phyloP scores from a whole-genome alignment of 2,329 filamentous ascomycete species.

The Epicoccum nigrum region DNA sequence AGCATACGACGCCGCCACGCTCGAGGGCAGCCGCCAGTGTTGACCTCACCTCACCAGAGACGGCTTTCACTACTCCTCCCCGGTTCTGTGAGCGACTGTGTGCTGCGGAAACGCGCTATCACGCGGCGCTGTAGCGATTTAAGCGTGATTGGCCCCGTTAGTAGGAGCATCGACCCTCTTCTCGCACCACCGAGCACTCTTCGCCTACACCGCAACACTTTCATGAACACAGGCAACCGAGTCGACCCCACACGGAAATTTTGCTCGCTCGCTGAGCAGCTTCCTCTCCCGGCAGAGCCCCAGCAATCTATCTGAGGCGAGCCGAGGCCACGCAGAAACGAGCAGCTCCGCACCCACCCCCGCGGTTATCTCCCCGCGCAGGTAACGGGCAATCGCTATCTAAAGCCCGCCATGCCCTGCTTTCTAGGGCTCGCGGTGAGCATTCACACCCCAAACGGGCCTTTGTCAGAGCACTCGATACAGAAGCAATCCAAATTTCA shows the following conservation, averaged over 20 bases:
- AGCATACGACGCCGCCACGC: constrained; percentile 3
- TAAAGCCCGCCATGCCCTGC: constrained; percentile 73
- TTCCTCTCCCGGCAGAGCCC: constrained; percentile 13
- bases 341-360: constrained; percentile 20
- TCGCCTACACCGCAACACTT: constrained; percentile 15
- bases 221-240: constrained; percentile 5
- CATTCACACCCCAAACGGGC: constrained; percentile 82
- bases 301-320: constrained; percentile 19
- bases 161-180: constrained; percentile 15
- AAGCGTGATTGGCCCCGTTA: constrained; percentile 25
- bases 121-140: constrained; percentile 16
- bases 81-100: constrained; percentile 10
- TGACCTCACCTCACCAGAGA: neutral
- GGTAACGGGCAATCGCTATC: constrained; percentile 11
- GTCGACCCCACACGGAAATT: constrained; percentile 20
- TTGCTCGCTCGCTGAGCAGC: constrained; percentile 19
- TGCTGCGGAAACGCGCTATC: constrained; percentile 12
- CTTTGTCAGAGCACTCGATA: constrained; percentile 90
- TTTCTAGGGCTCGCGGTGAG: constrained; percentile 99
- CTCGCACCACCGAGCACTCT: constrained; percentile 18
- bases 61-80: neutral
- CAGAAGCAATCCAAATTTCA: constrained; percentile 91
- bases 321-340: constrained; percentile 28
- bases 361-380: constrained; percentile 26
- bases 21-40: neutral